Base-by-base conservation (phyloP, 352 stramenopile species). In the Globisporangium nodosum region DNA sequence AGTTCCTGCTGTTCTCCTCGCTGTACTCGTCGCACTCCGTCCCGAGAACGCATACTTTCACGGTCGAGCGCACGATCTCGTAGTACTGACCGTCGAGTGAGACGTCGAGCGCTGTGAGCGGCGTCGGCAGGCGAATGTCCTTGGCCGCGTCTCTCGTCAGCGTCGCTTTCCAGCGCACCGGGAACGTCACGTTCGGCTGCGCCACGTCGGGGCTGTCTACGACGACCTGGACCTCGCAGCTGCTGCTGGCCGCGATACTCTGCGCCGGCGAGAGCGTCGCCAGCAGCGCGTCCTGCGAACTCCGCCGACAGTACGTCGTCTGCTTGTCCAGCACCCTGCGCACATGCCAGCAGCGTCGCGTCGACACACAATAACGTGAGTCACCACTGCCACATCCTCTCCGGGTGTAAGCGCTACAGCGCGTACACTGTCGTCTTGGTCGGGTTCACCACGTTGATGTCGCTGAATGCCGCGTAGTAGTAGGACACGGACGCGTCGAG, bases 271-370 rank as follows among this genome's bases (percentile, higher is more conserved):
- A 35, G 7, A 86, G 54, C 56, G 49, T 50, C 24, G 61, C 30
- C 1, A 71, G 67, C 24, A 81, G 49, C 31, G 79, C 65, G 33
- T 65, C 61, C 37, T 86, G 71, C 3, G 66, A 56, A 8, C 61
- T 69, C 46, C 72, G 70, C n/a, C 75, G 73, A 52, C 74, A 87
- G 56, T 77, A 76, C n/a, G 74, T 81, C 54, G 71, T 60, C 24
- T 24, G 45, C 43, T 68, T 70, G 54, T 74, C 67, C 21, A 73
- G 73, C 9, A 68, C 42, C 18, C 70, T 78, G 42, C 12, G n/a
- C 39, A 58, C 15, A 60, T n/a, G 3, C 21, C 9, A 55, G 9
- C 39, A 8, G 20, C 15, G n/a, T 15, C 42, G 13, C 21, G 12
- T 49, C 21, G 18, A 21, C 7, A 33, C 15, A 49, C 6, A 53